Evolutionary conservation across 352 stramenopile genomes (phyloP).

Genomic region (Globisporangium emineosum): DNA sequence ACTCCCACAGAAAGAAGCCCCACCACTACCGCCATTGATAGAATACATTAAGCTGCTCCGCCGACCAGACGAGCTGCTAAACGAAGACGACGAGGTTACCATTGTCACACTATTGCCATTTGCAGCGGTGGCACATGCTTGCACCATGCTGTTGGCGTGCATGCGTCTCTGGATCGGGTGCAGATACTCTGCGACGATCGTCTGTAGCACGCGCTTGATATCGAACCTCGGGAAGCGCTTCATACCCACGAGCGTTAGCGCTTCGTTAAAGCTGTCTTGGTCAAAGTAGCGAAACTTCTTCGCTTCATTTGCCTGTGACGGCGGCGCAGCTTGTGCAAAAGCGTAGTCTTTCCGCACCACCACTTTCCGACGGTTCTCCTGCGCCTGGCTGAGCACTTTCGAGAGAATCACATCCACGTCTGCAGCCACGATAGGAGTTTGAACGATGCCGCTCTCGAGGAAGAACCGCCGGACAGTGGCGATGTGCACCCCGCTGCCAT

Average conservation of each 20-base stretch:
- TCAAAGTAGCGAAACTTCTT: constrained; percentile 66
- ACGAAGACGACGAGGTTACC: not conserved
- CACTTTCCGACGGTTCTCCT: constrained; percentile 47
- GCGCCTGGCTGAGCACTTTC: constrained; percentile 49
- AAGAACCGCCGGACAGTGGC: constrained; percentile 68
- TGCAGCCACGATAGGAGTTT: constrained; percentile 42
- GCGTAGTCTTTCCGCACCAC: constrained; percentile 57
- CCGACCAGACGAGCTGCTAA: not conserved
- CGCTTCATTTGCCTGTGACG: constrained; percentile 22
- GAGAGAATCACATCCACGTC: constrained; percentile 73
- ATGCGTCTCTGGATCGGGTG: constrained; percentile 35
- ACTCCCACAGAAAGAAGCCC: constrained; percentile 20
- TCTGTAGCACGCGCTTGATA: constrained; percentile 47
- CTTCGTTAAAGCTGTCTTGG: constrained; percentile 66
- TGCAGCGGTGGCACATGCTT: constrained; percentile 1
- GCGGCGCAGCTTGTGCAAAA: constrained; percentile 23
- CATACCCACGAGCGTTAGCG: constrained; percentile 58
- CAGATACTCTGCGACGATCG: constrained; percentile 49
- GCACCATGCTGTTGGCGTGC: constrained; percentile 18
- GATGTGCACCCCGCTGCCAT: constrained; percentile 56
- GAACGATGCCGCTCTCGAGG: constrained; percentile 53
- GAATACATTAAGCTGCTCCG: constrained; percentile 10
- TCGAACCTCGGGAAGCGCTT: constrained; percentile 60
- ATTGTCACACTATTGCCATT: not conserved
- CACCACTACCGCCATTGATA: constrained; percentile 1